These are phyloP conservation scores for Neoboletus brunneissimus DNA, from an alignment of 768 basidiomycete species.

Conservation along the genomic window DNA sequence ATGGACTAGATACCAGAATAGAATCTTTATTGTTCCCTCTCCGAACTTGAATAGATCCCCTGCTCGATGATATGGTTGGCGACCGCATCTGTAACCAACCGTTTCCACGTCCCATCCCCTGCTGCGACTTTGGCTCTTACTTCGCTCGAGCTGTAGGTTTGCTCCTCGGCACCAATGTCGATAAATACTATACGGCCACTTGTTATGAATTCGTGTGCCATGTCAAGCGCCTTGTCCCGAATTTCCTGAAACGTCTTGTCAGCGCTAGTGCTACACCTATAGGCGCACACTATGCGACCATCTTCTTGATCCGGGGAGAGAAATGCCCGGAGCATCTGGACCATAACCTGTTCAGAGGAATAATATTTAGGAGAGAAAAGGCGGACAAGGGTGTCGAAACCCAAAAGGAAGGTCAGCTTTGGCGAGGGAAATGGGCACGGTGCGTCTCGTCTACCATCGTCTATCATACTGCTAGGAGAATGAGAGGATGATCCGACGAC, in stretches of 20 bases:
- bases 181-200: conserved; percentile 54
- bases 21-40: conserved; percentile 1
- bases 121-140: conserved; percentile 42
- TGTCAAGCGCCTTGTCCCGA: conserved; percentile 28
- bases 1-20: conserved; percentile 13
- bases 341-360: conserved; percentile 50
- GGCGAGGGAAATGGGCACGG: conserved; percentile 19
- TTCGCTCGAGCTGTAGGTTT: conserved; percentile 65
- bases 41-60: conserved; percentile 39
- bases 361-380: conserved; percentile 80
- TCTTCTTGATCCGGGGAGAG: conserved; percentile 55
- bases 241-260: conserved; percentile 26
- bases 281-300: conserved; percentile 65
- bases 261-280: conserved; percentile 37
- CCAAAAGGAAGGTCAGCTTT: conserved; percentile 70
- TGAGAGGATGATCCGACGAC: background rate
- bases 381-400: conserved; percentile 82
- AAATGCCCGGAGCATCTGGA: conserved; percentile 51
- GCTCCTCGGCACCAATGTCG: conserved; percentile 56
- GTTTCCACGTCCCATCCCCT: conserved; percentile 41
- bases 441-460: conserved; percentile 10
- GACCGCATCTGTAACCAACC: conserved; percentile 45
- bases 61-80: conserved; percentile 51
- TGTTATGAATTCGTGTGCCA: conserved; percentile 50
- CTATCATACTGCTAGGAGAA: background rate